Base-by-base conservation (phyloP, 1,139 yeast genomes). In the Zhuliangozyma blackwelliae region DNA sequence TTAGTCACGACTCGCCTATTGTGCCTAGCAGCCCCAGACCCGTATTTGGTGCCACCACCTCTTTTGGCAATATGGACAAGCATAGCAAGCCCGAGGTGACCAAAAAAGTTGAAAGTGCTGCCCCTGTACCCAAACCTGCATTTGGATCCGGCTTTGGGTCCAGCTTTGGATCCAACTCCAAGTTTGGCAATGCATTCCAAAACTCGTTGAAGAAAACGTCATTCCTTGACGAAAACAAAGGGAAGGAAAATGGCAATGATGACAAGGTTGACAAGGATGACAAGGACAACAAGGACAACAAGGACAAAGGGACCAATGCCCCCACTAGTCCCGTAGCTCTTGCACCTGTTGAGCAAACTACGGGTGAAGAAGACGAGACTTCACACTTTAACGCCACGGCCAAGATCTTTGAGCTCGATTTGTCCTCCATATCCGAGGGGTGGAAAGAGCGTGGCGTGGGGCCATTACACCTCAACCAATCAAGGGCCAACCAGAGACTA, bases 361-460 rank as follows among this genome's bases (percentile, higher is more conserved):
- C 97, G 0, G 98, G 98, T 2, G 98, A 94, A 59, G 98, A 92
- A 57, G 72, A 79, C 39, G 98, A 94, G 57, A 68, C 68, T 31
- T 77, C 87, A 0, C 60, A 82, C 8, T 87, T 77, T 56, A 77
- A 77, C 29, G 73, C 84, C 32, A 79, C 83, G 30, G 89, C 95
- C 10, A 88, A 90, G 55, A 65, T 92, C 13, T 94, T 89, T 55
- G 87, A 82, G 36, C 65, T 88, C 47, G 80, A 84, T 47, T 64
- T 90, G 29, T 63, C 81, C 1, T 72, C 77, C 29, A 72, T 84
- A 1, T 59, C 72, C 10, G 77, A 72, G 22, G 97, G 96, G 2
- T 94, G 99, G 98, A 92, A 86, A 57, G 98, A 94, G 59, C 77
- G 95, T 51, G 99, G 98, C 12, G 72, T 84, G 29, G 99, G 99